Conservation (phyloP, 1,284 basidiomycete species). For the Ustilago curta region DNA sequence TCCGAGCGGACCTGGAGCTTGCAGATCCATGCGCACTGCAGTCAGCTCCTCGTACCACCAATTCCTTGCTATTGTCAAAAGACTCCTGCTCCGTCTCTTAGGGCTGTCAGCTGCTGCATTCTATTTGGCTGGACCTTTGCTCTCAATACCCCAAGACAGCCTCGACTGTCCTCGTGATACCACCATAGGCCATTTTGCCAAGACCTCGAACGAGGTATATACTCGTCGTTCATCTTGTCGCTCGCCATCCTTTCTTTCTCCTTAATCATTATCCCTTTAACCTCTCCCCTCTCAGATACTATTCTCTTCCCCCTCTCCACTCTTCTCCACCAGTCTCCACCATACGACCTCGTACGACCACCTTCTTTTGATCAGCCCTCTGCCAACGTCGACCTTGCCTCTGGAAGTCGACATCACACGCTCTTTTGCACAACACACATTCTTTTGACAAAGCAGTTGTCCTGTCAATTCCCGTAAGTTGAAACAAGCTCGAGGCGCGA, state of each 20-base stretch:
- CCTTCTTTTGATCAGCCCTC: conserved; percentile 27
- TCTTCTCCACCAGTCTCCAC: conserved; percentile 9
- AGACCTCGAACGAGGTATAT: conserved; percentile 38
- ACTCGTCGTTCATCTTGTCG: conserved; percentile 18
- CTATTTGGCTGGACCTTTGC: background rate
- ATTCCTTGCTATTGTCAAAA: conserved; percentile 7
- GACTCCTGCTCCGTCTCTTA: background rate
- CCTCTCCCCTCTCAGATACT: conserved; percentile 24
- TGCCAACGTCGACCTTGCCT: conserved; percentile 23
- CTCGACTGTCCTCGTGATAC: conserved; percentile 27
- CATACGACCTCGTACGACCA: conserved; percentile 28
- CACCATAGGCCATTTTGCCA: conserved; percentile 14
- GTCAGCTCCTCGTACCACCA: background rate
- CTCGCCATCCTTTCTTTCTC: conserved; percentile 15
- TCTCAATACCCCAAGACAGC: conserved; percentile 13
- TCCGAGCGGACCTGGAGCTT: conserved; percentile 41
- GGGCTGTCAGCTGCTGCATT: background rate
- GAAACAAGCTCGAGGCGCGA: background rate
- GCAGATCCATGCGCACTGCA: conserved; percentile 17
- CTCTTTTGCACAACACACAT: conserved; percentile 42
- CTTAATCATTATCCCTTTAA: conserved; percentile 16
- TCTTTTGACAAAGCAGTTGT: conserved; percentile 17
- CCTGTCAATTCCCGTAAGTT: conserved; percentile 33
- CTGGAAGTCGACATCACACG: conserved; percentile 28
- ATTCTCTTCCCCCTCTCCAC: background rate